Percentiles rank a stretch among this genome's conserved stretches.
Conservation (phyloP, 371 early-diverging fungal genomes). For the Catenaria anguillulae region DNA sequence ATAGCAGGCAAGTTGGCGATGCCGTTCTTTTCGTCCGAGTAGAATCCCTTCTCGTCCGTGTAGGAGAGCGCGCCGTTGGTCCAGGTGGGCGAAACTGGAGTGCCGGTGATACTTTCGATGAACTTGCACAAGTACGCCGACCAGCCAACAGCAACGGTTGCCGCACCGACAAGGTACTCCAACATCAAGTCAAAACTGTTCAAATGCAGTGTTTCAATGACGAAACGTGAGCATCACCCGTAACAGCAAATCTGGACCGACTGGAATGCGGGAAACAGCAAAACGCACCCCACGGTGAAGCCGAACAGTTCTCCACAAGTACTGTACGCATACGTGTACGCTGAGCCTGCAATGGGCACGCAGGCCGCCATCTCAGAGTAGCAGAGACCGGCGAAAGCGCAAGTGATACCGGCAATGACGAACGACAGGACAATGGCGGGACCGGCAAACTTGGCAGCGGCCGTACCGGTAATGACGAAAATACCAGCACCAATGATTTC, state of each 20-base stretch:
- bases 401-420: slow-evolving; percentile 21
- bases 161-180: slow-evolving; percentile 45
- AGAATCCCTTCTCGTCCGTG: no score
- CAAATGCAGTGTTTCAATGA: no score
- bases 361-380: slow-evolving; percentile 67
- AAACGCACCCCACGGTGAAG: slow-evolving; percentile 58
- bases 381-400: slow-evolving; percentile 51
- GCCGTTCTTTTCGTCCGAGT: no score
- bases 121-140: slow-evolving; percentile 58
- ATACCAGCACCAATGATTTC: slow-evolving; percentile 59
- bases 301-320: slow-evolving; percentile 67
- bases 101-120: slow-evolving; percentile 32
- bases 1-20: background rate
- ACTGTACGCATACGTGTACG: slow-evolving; percentile 68
- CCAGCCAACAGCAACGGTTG: slow-evolving; percentile 45
- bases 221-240: no score
- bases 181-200: slow-evolving; percentile 62
- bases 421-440: slow-evolving; percentile 64
- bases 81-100: no score
- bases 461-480: slow-evolving; percentile 46
- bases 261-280: no score
- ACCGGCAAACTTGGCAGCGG: slow-evolving; percentile 59
- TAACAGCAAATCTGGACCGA: no score
- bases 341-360: slow-evolving; percentile 70
- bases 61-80: no score